phyloP scores from a whole-genome alignment of 768 basidiomycete genomes.

The Lentinus brumalis region DNA sequence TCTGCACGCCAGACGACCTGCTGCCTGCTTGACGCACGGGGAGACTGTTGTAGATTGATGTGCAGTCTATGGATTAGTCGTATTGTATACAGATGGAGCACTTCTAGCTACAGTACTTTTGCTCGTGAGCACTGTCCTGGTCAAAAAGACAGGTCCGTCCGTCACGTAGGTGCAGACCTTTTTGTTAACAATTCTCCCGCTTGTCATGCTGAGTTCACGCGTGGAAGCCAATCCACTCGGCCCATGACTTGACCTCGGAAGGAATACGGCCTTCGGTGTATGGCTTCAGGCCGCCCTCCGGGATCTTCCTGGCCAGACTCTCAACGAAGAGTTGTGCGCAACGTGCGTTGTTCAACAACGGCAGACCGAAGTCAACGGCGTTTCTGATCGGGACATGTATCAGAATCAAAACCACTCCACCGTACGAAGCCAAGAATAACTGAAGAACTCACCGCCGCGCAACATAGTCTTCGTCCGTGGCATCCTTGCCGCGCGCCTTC shows the following conservation, averaged over 20 bases:
- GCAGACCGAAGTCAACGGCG: slow-evolving; percentile 94
- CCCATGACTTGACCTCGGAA: slow-evolving; percentile 89
- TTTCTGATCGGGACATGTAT: slow-evolving; percentile 52
- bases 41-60: too few relatives aligned
- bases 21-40: neutral
- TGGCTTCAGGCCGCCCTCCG: slow-evolving; percentile 69
- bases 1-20: slow-evolving; percentile 54
- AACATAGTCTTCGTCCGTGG: slow-evolving; percentile 93
- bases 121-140: neutral
- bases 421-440: neutral
- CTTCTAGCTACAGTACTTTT: slow-evolving; percentile 24
- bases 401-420: neutral
- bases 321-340: slow-evolving; percentile 92
- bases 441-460: slow-evolving; percentile 69
- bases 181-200: neutral
- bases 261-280: slow-evolving; percentile 91
- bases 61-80: slow-evolving; percentile 7
- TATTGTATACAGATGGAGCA: slow-evolving; percentile 21
- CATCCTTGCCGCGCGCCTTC: slow-evolving; percentile 69
- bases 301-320: slow-evolving; percentile 81
- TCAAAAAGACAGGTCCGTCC: neutral
- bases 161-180: neutral
- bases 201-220: slow-evolving; percentile 42
- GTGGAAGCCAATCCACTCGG: slow-evolving; percentile 78
- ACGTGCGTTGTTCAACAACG: slow-evolving; percentile 87